Evolutionary conservation across 805 yeast genomes (phyloP).

Genomic region (Teunomyces kruisii): DNA sequence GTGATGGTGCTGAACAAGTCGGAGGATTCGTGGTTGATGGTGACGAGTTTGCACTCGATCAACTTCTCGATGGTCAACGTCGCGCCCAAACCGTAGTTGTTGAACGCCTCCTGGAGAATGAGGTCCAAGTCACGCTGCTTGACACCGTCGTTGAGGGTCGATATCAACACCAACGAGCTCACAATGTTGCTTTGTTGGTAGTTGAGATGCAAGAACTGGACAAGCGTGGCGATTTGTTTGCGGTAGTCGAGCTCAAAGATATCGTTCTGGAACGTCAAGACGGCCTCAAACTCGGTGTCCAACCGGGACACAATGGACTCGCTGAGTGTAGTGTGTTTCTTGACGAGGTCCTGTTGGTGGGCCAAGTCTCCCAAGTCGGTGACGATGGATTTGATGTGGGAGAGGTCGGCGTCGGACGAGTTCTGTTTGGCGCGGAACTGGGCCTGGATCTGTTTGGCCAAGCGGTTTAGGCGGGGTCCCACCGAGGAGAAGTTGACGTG

Average conservation of each 20-base stretch:
- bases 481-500: constrained; percentile 76
- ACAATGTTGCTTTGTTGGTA: constrained; percentile 45
- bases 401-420: constrained; percentile 18
- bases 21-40: constrained; percentile 18
- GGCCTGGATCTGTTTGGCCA: constrained; percentile 69
- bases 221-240: constrained; percentile 23
- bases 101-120: constrained; percentile 55
- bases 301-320: constrained; percentile 58
- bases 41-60: constrained; percentile 48
- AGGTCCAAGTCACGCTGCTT: constrained; percentile 58
- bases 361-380: constrained; percentile 67
- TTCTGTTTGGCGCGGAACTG: constrained; percentile 59
- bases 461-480: constrained; percentile 66
- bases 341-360: constrained; percentile 62
- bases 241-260: constrained; percentile 48
- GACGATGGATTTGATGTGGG: constrained; percentile 64
- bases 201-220: constrained; percentile 41
- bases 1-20: constrained; percentile 1
- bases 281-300: constrained; percentile 41
- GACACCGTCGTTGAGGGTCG: constrained; percentile 68
- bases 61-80: constrained; percentile 49
- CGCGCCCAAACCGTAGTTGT: constrained; percentile 63
- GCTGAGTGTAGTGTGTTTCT: constrained; percentile 73
- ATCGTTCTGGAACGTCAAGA: constrained; percentile 68
- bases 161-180: constrained; percentile 55